phyloP scores from a whole-genome alignment of 257 asterid genomes.

The Jasminum sambac region DNA sequence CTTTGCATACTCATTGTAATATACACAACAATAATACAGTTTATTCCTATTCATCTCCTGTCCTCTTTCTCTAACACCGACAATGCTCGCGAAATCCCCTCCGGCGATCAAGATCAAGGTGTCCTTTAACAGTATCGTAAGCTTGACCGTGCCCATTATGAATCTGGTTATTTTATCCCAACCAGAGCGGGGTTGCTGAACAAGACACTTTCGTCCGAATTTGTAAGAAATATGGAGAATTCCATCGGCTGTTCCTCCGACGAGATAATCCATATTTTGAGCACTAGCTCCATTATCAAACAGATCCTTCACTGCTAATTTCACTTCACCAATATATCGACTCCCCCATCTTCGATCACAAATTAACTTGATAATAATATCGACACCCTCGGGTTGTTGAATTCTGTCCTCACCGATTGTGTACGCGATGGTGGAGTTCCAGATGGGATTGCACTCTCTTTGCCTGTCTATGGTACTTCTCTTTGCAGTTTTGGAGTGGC shows the following conservation, averaged over 20 bases:
- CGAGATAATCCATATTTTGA: constrained; percentile 1
- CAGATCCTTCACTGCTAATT: constrained; percentile 28
- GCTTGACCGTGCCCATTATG: too few species aligned
- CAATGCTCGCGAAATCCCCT: too few species aligned
- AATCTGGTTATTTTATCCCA: constrained; percentile 3
- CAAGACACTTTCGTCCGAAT: constrained; percentile 17
- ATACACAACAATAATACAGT: too few species aligned
- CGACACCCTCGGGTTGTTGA: not conserved
- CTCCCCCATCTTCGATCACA: constrained; percentile 16
- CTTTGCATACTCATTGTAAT: too few species aligned
- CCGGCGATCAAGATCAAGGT: not conserved
- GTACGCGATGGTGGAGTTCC: constrained; percentile 25
- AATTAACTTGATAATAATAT: constrained; percentile 18
- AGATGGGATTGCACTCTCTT: constrained; percentile 24
- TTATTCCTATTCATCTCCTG: too few species aligned
- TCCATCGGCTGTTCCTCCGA: constrained; percentile 20
- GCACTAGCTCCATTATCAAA: constrained; percentile 25
- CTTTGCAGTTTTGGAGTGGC: constrained; percentile 15
- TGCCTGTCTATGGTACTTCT: constrained; percentile 19
- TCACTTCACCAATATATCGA: constrained; percentile 27
- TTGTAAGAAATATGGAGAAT: constrained; percentile 21
- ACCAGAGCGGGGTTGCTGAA: constrained; percentile 7
- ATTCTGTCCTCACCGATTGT: not conserved
- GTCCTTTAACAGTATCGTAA: too few species aligned
- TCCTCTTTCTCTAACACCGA: too few species aligned